Percentiles rank a stretch among this genome's conserved stretches.
These are phyloP conservation scores for Tetrapisispora fleetii DNA, from an alignment of 805 yeast species.

Conservation along the genomic window DNA sequence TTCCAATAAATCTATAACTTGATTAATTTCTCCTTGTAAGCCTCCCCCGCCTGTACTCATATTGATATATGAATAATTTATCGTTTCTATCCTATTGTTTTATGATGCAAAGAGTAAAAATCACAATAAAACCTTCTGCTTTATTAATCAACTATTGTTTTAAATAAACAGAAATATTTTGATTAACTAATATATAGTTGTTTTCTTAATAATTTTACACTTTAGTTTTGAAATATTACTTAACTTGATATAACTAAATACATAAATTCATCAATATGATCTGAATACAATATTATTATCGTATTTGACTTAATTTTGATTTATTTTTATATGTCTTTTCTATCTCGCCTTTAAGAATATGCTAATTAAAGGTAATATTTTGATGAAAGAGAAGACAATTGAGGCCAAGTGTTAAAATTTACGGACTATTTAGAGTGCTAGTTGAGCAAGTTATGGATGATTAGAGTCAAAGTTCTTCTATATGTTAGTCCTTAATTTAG, in stretches of 20 bases:
- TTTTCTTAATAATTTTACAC: no score
- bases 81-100: no score
- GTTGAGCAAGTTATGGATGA: no score
- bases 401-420: no score
- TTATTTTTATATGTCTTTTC: not conserved
- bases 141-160: no score
- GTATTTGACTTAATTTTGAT: not conserved
- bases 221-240: no score
- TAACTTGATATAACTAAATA: no score
- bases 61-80: not conserved
- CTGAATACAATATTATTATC: not conserved
- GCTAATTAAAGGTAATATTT: not conserved
- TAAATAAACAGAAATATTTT: no score
- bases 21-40: slow-evolving; percentile 22
- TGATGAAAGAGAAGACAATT: not conserved
- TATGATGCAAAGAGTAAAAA: not conserved
- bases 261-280: not conserved
- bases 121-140: not conserved
- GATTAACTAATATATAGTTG: no score
- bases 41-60: slow-evolving; percentile 15
- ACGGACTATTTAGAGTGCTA: no score
- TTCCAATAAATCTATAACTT: slow-evolving; percentile 26
- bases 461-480: no score
- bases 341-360: not conserved
- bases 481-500: no score